Base-by-base conservation (phyloP, 352 stramenopile genomes). In the Thalassiosira delicatula region DNA sequence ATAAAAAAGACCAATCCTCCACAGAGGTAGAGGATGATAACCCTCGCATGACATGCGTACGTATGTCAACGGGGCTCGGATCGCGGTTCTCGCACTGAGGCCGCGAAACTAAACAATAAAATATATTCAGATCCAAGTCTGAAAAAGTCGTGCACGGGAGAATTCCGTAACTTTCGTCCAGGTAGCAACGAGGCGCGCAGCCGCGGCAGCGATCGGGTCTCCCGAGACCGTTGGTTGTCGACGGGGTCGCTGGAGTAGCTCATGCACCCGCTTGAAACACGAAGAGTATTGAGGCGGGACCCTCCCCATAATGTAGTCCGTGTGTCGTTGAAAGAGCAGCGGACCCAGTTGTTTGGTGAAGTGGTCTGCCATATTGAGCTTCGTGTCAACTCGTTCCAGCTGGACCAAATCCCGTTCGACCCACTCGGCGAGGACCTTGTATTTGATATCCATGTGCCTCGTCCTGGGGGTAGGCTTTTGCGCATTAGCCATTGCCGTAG, bases 401-500 rank as follows among this genome's bases (percentile, higher is more conserved):
- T 51, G 25, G 1, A 84, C n/a, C 1, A 84, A 33, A 33, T 84
- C 68, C 2, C 76, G 0, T 33, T 85, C 70, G 23, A 85, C 35
- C 76, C 79, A 85, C 56, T 83, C 74, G 60, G 51, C 65, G 0
- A 87, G 23, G 7, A 59, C 71, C 29, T 75, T 76, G 33, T 76
- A 60, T 61, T 68, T 59, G 7, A 87, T 85, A 56, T 89, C 83
- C 23, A 89, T 72, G 29, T 89, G 83, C 23, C 75, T 19, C 8
- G 75, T 88, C 0, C 56, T 33, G 33, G 46, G 51, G 17, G 70
- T 88, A 12, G 76, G 70, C 63, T 84, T 70, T 60, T 65, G 51
- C 23, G 76, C 46, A 3, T 79, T 83, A 0, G 53, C 76, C 63
- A 88, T 79, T 1, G 49, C 14, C 0, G 51, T 74, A 12, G 19